Base-by-base conservation (phyloP, 495 filamentous ascomycete species). In the Baudoinia panamericana region DNA sequence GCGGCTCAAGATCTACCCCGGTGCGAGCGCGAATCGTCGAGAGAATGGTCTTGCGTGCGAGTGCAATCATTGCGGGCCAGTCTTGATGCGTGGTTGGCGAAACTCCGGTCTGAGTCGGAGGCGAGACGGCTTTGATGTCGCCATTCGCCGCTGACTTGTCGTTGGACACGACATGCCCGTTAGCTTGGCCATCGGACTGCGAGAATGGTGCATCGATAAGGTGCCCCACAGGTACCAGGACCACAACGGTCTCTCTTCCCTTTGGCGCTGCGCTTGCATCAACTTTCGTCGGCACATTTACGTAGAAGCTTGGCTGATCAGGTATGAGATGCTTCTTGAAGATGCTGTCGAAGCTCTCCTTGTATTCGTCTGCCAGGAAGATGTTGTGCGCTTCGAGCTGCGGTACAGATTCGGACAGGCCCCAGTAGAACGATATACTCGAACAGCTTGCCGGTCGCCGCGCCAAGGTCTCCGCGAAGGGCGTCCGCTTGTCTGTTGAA, bases 401-500 rank as follows among this genome's bases (percentile, higher is more conserved):
- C 0, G 73, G 71, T 2, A 81, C 54, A 22, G 62, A 56, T 18
- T 63, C 54, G 40, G 68, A 56, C 18, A 84, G 64, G 15, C 69
- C 65, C 79, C 78, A 84, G 61, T 80, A 84, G 57, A 82, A 82
- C 4, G 75, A 81, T 29, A 84, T 78, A 27, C 72, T 76, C 52
- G 71, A 76, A 59, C 79, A 84, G 6, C 72, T 76, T 23, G 72
- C 64, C 0, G 64, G 46, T 1, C 67, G 58, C 33, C 62, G 59
- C 19, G 61, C 46, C 5, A 82, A 64, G 11, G 61, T 61, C 11
- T 55, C 45, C 12, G 69, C 62, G 41, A 72, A 71, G 1, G 48
- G 50, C 5, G 64, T 58, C 5, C 47, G 46, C 7, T 17, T 16
- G 5, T 30, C 40, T 9, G 5, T 17, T 5, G 27, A 3, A 5